These are phyloP conservation scores for Naganishia onofrii DNA, from an alignment of 768 basidiomycete species.

Conservation along the genomic window DNA sequence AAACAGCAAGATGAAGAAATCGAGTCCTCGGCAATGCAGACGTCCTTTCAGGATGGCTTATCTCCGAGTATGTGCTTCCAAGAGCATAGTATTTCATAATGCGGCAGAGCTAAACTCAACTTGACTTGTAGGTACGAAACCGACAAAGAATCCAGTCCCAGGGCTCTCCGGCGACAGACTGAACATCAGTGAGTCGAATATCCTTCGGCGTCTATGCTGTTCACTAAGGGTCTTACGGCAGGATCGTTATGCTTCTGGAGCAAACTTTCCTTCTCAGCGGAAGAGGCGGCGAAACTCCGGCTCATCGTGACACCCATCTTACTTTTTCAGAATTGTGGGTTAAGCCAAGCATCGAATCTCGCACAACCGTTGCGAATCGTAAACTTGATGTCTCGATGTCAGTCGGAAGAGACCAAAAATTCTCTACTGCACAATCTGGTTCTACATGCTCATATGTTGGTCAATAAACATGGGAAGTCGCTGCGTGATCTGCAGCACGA, in stretches of 20 bases:
- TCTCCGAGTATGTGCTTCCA: too few relatives aligned
- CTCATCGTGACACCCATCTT: background rate
- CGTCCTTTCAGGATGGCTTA: too few relatives aligned
- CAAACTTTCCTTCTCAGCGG: background rate
- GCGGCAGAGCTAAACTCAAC: too few relatives aligned
- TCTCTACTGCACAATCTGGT: background rate
- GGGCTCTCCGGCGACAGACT: too few relatives aligned
- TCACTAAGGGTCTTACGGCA: too few relatives aligned
- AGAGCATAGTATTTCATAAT: too few relatives aligned
- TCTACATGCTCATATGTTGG: background rate
- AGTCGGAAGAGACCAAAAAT: background rate
- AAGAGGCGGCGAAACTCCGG: background rate
- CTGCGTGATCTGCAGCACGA: background rate
- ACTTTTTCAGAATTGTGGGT: background rate
- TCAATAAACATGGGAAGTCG: background rate
- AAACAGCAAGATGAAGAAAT: too few relatives aligned
- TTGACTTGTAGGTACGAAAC: too few relatives aligned
- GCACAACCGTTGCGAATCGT: background rate
- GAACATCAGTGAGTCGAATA: too few relatives aligned
- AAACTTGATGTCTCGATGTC: background rate
- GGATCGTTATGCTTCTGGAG: background rate
- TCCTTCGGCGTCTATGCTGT: too few relatives aligned
- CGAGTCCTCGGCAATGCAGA: too few relatives aligned
- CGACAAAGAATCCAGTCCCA: too few relatives aligned
- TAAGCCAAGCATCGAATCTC: background rate